Evolutionary conservation across 768 basidiomycete genomes (phyloP), one percentile per base, ranked within the genome.

Genomic region (Serendipita sp.): DNA sequence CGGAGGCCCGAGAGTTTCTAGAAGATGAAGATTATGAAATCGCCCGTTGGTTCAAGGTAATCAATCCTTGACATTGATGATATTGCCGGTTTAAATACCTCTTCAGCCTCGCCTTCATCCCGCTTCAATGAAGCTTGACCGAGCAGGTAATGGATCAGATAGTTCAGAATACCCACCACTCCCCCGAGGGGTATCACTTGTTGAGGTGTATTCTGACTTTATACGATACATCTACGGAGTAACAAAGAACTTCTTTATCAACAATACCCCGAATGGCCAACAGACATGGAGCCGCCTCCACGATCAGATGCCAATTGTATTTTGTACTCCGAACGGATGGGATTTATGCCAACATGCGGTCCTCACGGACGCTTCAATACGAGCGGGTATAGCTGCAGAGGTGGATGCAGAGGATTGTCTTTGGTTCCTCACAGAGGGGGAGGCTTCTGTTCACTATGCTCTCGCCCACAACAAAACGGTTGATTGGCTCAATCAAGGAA

Each of bases 401-500:
- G 29, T 8, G 3, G 23, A 43, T 31, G 53, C 34, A 16, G 52
- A 16, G 13, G 46, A 64, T 27, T 36, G 64, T 6, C 53, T 64
- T 37, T 23, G 43, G 16, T 64, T 64, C 53, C 36, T 64, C 37
- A 64, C 34, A 50, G 64, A 64, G 40, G 64, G 44, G 6, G 64
- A 64, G 53, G 64, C 64, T 4, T 58, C 52, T 31, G 64, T 64
- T 37, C 64, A 64, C 29, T 64, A 33, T 37, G 50, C 53, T 23
- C 50, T 64, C 5, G 37, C 36, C 16, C 53, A 64, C 31, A 50
- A 50, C 4, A 23, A 58, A 11, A 46, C 44, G 6, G 37, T 23
- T 18, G 37, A 37, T 6, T 64, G 64, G 64, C 16, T 64, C 3
- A 53, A 37, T 11, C 16, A 18, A 0, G 63, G 45, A 16, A 52